phyloP scores from a whole-genome alignment of 1,139 yeast species.

The Yamadazyma sp. region DNA sequence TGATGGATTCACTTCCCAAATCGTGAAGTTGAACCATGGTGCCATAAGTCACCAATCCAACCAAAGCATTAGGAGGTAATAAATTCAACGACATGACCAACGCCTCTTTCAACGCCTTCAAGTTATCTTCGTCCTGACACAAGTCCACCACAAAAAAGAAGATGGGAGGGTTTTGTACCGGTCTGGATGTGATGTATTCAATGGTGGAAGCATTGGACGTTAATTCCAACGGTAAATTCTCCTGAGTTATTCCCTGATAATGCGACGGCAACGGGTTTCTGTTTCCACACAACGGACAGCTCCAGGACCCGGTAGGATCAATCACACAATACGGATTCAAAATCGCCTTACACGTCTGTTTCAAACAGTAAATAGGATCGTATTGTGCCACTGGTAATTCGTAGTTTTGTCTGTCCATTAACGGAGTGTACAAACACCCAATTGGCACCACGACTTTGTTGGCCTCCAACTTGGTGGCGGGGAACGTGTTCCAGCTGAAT shows the following conservation, averaged over 20 bases:
- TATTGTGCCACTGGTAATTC: conserved; percentile 81
- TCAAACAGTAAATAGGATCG: conserved; percentile 86
- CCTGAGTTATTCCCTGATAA: conserved; percentile 81
- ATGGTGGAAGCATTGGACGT: conserved; percentile 78
- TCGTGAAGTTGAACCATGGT: conserved; percentile 96
- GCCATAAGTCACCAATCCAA: conserved; percentile 91
- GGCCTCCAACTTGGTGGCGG: conserved; percentile 88
- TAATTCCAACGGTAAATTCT: conserved; percentile 85
- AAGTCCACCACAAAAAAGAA: conserved; percentile 88
- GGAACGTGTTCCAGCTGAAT: conserved; percentile 56
- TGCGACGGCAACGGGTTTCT: conserved; percentile 90
- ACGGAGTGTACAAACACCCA: conserved; percentile 91
- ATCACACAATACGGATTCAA: conserved; percentile 86
- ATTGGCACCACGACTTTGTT: conserved; percentile 92
- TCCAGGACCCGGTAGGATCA: conserved; percentile 85
- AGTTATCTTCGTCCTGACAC: conserved; percentile 92
- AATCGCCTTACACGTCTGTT: conserved; percentile 77
- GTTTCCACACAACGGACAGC: conserved; percentile 81
- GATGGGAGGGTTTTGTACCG: conserved; percentile 90
- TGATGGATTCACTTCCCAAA: conserved; percentile 73
- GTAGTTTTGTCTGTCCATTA: conserved; percentile 60
- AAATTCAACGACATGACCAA: conserved; percentile 76
- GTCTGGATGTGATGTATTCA: conserved; percentile 87
- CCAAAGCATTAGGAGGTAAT: conserved; percentile 90
- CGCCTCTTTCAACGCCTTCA: conserved; percentile 85